Percentiles rank a stretch among this genome's conserved stretches.
Conservation (phyloP, 2,329 filamentous ascomycete species). For the Zymoseptoria ardabiliae region DNA sequence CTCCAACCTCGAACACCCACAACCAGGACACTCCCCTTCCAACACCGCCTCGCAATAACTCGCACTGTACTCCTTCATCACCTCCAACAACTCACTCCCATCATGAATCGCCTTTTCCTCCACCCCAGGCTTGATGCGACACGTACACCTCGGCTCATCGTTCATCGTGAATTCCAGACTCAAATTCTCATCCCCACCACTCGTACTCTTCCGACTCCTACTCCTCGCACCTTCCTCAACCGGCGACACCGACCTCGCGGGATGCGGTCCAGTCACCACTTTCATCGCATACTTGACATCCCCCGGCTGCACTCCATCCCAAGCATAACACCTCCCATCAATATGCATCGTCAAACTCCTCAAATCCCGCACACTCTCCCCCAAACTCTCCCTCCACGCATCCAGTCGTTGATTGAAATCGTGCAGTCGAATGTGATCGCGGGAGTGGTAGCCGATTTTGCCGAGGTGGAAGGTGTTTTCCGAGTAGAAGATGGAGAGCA, state of each 20-base stretch:
- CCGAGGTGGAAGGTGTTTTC: slow-evolving; percentile 17
- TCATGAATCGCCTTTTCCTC: slow-evolving; percentile 10
- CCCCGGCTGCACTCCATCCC: slow-evolving; percentile 10
- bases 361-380: slow-evolving; percentile 6
- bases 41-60: slow-evolving; percentile 12
- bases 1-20: slow-evolving; percentile 11
- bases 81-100: slow-evolving; percentile 14
- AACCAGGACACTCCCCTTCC: slow-evolving; percentile 12
- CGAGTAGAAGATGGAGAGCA: slow-evolving; percentile 16
- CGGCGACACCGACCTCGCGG: background rate
- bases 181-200: background rate
- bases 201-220: background rate
- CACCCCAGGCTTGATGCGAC: slow-evolving; percentile 12
- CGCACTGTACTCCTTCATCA: slow-evolving; percentile 15
- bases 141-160: slow-evolving; percentile 11
- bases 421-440: slow-evolving; percentile 9
- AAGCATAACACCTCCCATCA: slow-evolving; percentile 15
- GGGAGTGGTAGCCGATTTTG: slow-evolving; percentile 15
- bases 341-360: slow-evolving; percentile 11
- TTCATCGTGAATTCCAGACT: slow-evolving; percentile 14
- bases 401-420: slow-evolving; percentile 13
- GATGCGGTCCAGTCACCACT: background rate
- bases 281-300: slow-evolving; percentile 13
- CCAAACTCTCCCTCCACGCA: slow-evolving; percentile 10
- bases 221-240: background rate